These are phyloP conservation scores for Microdochium trichocladiopsis DNA, from an alignment of 2,329 filamentous ascomycete genomes.

Conservation along the genomic window DNA sequence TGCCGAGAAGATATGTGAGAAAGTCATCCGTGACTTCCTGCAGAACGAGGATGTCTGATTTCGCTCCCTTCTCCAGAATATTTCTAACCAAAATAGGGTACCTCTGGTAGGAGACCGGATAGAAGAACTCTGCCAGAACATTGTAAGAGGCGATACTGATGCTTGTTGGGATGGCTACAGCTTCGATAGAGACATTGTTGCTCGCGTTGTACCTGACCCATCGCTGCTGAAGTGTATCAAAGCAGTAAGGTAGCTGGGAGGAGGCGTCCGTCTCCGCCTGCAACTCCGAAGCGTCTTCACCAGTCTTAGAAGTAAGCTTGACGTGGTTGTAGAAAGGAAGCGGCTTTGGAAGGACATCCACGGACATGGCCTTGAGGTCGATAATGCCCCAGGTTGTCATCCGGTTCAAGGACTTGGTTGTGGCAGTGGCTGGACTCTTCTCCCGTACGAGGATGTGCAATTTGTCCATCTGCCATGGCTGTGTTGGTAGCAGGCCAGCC, in stretches of 20 bases:
- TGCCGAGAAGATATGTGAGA: slow-evolving; percentile 43
- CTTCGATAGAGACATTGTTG: background rate
- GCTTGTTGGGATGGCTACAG: slow-evolving; percentile 4
- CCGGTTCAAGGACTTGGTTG: slow-evolving; percentile 23
- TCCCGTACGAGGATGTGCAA: slow-evolving; percentile 48
- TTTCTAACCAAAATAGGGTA: slow-evolving; percentile 35
- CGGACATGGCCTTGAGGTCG: slow-evolving; percentile 18
- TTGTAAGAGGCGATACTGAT: slow-evolving; percentile 42
- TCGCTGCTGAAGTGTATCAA: slow-evolving; percentile 6
- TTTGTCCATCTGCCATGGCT: slow-evolving; percentile 40
- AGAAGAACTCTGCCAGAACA: slow-evolving; percentile 42
- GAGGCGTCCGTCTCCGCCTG: background rate
- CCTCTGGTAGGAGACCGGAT: slow-evolving; percentile 32
- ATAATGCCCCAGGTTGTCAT: slow-evolving; percentile 54
- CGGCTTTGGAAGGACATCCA: slow-evolving; percentile 5
- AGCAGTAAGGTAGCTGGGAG: slow-evolving; percentile 10
- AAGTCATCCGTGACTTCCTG: slow-evolving; percentile 62
- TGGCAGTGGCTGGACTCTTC: slow-evolving; percentile 13
- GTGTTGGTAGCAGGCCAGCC: slow-evolving; percentile 33
- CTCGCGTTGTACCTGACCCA: slow-evolving; percentile 13
- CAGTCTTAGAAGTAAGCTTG: background rate
- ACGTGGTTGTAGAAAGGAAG: slow-evolving; percentile 8
- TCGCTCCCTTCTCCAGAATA: slow-evolving; percentile 31
- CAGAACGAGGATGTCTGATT: slow-evolving; percentile 42
- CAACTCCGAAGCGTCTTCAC: background rate